Evolutionary conservation across 2,329 filamentous ascomycete species (phyloP).

Genomic region (Talaromyces sp.): DNA sequence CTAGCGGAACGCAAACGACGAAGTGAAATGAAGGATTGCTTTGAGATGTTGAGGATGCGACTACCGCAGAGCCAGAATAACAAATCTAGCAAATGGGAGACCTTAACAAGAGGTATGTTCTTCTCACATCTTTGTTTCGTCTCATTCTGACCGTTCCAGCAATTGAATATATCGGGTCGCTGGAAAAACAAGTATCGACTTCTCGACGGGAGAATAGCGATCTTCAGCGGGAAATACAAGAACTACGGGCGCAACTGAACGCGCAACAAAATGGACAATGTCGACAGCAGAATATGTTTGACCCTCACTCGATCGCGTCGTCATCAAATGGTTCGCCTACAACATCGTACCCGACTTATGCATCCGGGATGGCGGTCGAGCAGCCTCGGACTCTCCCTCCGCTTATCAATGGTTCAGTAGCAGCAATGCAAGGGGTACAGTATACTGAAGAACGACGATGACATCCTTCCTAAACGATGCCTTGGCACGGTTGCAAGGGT

Average conservation of each 20-base stretch:
- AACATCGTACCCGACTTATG: constrained; percentile 27
- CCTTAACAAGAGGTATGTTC: constrained; percentile 41
- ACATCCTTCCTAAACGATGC: background rate
- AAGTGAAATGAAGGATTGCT: constrained; percentile 51
- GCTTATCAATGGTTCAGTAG: constrained; percentile 40
- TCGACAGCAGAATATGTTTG: constrained; percentile 30
- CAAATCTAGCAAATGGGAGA: constrained; percentile 52
- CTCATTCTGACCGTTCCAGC: constrained; percentile 24
- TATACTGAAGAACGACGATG: constrained; percentile 46
- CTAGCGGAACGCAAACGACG: constrained; percentile 48
- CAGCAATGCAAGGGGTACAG: constrained; percentile 48
- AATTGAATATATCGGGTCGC: constrained; percentile 44
- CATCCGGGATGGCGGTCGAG: constrained; percentile 32
- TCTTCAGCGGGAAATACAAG: constrained; percentile 33
- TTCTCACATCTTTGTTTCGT: background rate
- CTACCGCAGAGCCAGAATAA: constrained; percentile 45
- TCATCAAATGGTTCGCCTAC: constrained; percentile 29
- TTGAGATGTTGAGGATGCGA: constrained; percentile 42
- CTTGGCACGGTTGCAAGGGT: background rate
- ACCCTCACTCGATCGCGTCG: constrained; percentile 31
- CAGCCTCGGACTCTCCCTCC: constrained; percentile 45
- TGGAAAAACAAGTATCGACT: constrained; percentile 39
- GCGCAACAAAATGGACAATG: constrained; percentile 30
- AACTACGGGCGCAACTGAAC: constrained; percentile 37
- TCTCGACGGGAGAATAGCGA: constrained; percentile 36